Conservation (phyloP, 164 flowering plant genomes). For the Vitis vinifera region DNA sequence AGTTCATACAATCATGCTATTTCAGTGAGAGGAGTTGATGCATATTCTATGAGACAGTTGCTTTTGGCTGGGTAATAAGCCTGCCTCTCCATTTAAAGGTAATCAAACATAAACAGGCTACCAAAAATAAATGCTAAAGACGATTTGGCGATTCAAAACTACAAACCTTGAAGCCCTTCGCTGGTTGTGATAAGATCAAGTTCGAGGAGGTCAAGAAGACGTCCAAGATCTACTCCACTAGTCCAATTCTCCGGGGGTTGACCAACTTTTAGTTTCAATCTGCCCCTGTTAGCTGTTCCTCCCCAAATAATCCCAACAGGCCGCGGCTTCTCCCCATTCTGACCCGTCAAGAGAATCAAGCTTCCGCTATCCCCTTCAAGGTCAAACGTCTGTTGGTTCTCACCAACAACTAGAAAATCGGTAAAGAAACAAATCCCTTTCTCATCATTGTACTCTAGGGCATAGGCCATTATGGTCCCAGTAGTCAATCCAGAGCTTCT, state of each 20-base stretch:
- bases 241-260: slow-evolving; percentile 96
- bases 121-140: not conserved
- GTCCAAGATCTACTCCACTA: slow-evolving; percentile 96
- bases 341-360: slow-evolving; percentile 72
- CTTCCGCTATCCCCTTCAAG: slow-evolving; percentile 99
- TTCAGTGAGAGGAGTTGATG: too few species aligned
- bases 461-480: slow-evolving; percentile 92
- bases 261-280: slow-evolving; percentile 82
- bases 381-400: slow-evolving; percentile 89
- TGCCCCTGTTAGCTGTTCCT: slow-evolving; percentile 96
- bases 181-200: slow-evolving; percentile 75
- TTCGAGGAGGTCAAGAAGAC: slow-evolving; percentile 90
- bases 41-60: not conserved
- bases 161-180: slow-evolving; percentile 78
- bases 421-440: slow-evolving; percentile 94
- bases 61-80: not conserved
- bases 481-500: slow-evolving; percentile 94
- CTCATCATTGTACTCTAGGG: slow-evolving; percentile 90
- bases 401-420: slow-evolving; percentile 93
- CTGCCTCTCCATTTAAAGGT: not conserved
- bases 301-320: slow-evolving; percentile 99
- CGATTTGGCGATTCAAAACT: not conserved
- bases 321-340: slow-evolving; percentile 63
- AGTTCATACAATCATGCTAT: too few species aligned
- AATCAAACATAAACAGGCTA: not conserved